A percentile compares a stretch with the other conserved stretches of the same genome.
phyloP scores from a whole-genome alignment of 208 protist species.

The Wallacemonas sp. region DNA sequence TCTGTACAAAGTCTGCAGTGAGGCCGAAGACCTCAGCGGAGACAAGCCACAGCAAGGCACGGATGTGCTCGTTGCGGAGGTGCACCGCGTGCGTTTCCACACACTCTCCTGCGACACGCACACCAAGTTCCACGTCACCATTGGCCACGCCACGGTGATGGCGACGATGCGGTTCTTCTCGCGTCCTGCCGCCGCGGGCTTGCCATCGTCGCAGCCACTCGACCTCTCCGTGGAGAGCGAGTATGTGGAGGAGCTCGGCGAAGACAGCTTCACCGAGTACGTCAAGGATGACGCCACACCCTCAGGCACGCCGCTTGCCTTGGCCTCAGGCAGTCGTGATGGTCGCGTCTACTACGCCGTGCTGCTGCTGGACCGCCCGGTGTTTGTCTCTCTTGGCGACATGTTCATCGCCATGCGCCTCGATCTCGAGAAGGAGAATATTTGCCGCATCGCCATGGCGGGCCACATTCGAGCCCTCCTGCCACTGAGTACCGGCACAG shows the following conservation, averaged over 20 bases:
- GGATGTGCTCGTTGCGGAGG: conserved; percentile 49
- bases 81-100: conserved; percentile 83
- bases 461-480: conserved; percentile 47
- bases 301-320: conserved; percentile 18
- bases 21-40: neutral
- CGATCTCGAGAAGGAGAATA: conserved; percentile 64
- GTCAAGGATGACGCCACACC: neutral
- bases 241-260: conserved; percentile 51
- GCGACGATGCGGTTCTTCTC: conserved; percentile 77
- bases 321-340: conserved; percentile 12
- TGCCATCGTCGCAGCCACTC: conserved; percentile 9
- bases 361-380: conserved; percentile 55
- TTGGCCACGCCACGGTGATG: conserved; percentile 90
- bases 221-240: conserved; percentile 36
- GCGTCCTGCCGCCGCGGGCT: conserved; percentile 2
- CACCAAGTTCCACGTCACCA: conserved; percentile 82
- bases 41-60: neutral
- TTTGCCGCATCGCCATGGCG: conserved; percentile 75
- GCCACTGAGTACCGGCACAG: neutral
- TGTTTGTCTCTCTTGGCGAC: conserved; percentile 31
- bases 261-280: conserved; percentile 29
- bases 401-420: conserved; percentile 72
- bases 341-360: conserved; percentile 56
- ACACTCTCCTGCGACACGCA: conserved; percentile 50
- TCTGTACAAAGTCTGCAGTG: conserved; percentile 26